These are phyloP conservation scores for Carex pumila DNA, from an alignment of 176 grass and related monocot species.

Conservation along the genomic window DNA sequence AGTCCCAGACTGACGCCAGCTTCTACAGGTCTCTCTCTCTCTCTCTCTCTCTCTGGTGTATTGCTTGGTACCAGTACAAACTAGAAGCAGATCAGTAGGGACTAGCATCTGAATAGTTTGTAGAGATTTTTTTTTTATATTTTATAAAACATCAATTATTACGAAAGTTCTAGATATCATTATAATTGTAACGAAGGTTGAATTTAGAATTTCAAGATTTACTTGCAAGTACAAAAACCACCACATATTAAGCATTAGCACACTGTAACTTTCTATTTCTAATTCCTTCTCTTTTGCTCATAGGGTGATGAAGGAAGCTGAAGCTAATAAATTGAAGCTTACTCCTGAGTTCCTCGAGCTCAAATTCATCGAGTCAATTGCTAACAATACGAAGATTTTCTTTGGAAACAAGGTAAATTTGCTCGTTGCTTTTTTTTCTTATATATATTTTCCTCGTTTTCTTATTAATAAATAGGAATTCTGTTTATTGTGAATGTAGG, in stretches of 20 bases:
- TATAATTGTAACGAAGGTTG: neutral
- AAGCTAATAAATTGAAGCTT: constrained; percentile 76
- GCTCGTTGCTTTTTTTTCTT: neutral
- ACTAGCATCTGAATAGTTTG: neutral
- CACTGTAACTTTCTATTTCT: neutral
- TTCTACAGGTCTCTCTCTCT: constrained; percentile 51
- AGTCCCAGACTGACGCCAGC: constrained; percentile 61
- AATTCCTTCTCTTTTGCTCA: neutral
- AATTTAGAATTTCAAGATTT: neutral
- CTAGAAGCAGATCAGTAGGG: neutral
- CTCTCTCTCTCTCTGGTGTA: neutral
- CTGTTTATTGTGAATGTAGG: constrained; percentile 19
- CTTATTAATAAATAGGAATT: neutral
- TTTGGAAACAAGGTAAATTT: constrained; percentile 75
- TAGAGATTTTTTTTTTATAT: neutral
- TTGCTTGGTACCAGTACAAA: neutral
- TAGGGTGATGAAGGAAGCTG: constrained; percentile 76
- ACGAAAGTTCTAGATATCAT: neutral
- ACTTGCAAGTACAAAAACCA: neutral
- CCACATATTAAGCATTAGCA: neutral
- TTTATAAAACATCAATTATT: neutral
- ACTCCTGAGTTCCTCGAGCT: constrained; percentile 78
- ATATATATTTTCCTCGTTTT: neutral
- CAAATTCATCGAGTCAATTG: constrained; percentile 75
- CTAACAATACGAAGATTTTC: constrained; percentile 93